Percentiles rank a stretch among this genome's conserved stretches.
phyloP scores from a whole-genome alignment of 129 eudicot species.

The Chrysanthemum lavandulifolium region DNA sequence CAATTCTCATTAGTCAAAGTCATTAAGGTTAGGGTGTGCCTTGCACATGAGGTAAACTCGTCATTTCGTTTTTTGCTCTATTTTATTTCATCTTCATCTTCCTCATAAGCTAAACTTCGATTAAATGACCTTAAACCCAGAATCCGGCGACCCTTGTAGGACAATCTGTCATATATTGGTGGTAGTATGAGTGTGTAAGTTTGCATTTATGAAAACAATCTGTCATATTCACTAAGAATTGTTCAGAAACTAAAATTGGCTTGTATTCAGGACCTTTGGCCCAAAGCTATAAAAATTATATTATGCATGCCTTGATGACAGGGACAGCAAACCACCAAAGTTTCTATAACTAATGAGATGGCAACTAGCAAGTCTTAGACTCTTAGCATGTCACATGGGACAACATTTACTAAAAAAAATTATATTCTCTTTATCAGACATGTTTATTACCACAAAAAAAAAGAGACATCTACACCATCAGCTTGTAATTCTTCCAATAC shows the following conservation, averaged over 20 bases:
- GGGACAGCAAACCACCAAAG: neutral
- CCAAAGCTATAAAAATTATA: neutral
- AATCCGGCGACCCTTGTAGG: too few species aligned
- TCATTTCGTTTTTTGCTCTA: too few species aligned
- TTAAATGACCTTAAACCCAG: too few species aligned
- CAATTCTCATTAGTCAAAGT: too few species aligned
- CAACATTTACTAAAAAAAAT: neutral
- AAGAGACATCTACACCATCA: constrained; percentile 87
- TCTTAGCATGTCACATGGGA: constrained; percentile 1
- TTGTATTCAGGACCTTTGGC: constrained; percentile 1
- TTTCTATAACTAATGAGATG: neutral
- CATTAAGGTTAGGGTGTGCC: too few species aligned
- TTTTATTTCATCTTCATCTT: too few species aligned
- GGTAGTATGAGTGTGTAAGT: too few species aligned
- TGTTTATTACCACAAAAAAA: constrained; percentile 54
- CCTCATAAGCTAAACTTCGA: too few species aligned
- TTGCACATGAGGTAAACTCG: too few species aligned
- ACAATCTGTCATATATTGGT: too few species aligned
- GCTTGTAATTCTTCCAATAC: constrained; percentile 75
- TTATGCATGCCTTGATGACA: constrained; percentile 3
- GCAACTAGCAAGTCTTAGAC: neutral
- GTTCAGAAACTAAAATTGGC: neutral
- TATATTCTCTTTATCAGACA: neutral
- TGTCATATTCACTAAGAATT: too few species aligned
- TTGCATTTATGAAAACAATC: too few species aligned